Evolutionary conservation across 2,329 filamentous ascomycete genomes (phyloP).

Genomic region (Akanthomyces uredinophilus): DNA sequence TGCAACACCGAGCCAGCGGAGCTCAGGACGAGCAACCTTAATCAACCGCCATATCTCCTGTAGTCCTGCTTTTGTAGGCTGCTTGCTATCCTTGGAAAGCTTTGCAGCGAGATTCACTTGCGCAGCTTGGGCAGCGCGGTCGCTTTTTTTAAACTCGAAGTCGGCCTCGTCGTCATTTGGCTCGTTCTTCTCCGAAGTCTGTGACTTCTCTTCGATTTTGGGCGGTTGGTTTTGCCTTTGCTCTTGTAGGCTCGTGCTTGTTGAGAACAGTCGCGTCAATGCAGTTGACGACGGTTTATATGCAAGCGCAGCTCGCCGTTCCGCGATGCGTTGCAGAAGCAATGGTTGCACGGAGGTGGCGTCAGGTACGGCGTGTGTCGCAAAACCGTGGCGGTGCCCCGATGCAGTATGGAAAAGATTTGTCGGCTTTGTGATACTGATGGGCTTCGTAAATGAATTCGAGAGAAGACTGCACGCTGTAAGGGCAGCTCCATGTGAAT

Average conservation of each 20-base stretch:
- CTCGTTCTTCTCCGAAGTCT: constrained; percentile 32
- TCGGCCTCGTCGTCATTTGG: constrained; percentile 33
- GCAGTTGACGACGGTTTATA: not conserved
- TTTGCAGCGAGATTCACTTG: constrained; percentile 86
- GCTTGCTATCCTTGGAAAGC: constrained; percentile 74
- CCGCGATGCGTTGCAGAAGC: not conserved
- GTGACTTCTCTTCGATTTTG: constrained; percentile 22
- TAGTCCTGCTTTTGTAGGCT: constrained; percentile 53
- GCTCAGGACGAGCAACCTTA: constrained; percentile 82
- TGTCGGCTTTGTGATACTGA: not conserved
- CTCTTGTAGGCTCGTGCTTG: not conserved
- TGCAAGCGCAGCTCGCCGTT: not conserved
- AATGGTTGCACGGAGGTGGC: not conserved
- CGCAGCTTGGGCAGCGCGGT: constrained; percentile 79
- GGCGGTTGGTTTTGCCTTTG: constrained; percentile 15
- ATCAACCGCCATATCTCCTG: constrained; percentile 81
- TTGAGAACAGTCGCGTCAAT: not conserved
- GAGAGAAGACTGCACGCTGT: constrained; percentile 15
- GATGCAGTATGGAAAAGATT: not conserved
- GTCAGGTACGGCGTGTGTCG: not conserved
- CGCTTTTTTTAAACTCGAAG: constrained; percentile 58
- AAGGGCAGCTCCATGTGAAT: constrained; percentile 23
- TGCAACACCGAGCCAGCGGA: constrained; percentile 69
- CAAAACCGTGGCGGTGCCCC: not conserved
- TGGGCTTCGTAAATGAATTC: not conserved